Conservation (phyloP, 1,284 basidiomycete species). For the Cerioporus squamosus region DNA sequence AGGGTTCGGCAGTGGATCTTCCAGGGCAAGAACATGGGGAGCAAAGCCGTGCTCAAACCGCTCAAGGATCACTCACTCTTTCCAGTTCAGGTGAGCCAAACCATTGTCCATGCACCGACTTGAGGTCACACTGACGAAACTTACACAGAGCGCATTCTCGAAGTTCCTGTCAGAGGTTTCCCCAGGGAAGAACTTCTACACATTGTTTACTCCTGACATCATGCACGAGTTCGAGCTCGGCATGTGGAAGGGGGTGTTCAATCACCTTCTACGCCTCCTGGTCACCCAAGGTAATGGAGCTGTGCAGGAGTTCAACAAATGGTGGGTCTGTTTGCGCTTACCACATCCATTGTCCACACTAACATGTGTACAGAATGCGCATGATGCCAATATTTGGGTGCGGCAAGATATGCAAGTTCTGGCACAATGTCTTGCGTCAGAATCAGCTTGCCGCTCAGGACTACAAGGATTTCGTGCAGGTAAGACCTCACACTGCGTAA, state of each 20-base stretch:
- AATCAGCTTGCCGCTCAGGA: slow-evolving; percentile 38
- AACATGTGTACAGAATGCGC: slow-evolving; percentile 12
- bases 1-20: background rate
- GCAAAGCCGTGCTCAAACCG: background rate
- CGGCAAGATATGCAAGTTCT: slow-evolving; percentile 25
- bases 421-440: slow-evolving; percentile 23
- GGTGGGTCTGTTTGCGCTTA: too few species aligned
- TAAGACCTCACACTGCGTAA: too few species aligned
- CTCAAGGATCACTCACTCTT: background rate
- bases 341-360: too few species aligned
- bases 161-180: slow-evolving; percentile 40
- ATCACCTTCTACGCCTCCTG: slow-evolving; percentile 31
- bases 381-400: slow-evolving; percentile 32
- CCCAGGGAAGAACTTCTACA: slow-evolving; percentile 22
- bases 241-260: slow-evolving; percentile 31
- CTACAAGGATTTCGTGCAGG: slow-evolving; percentile 33
- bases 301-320: slow-evolving; percentile 20
- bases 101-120: slow-evolving; percentile 18
- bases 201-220: slow-evolving; percentile 28
- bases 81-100: background rate
- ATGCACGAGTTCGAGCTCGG: slow-evolving; percentile 36
- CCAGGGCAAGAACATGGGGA: background rate
- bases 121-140: too few species aligned
- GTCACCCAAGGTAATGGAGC: slow-evolving; percentile 4
- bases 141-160: slow-evolving; percentile 33